Conservation (phyloP, 208 protist genomes). For the Crithidia acanthocephali region DNA sequence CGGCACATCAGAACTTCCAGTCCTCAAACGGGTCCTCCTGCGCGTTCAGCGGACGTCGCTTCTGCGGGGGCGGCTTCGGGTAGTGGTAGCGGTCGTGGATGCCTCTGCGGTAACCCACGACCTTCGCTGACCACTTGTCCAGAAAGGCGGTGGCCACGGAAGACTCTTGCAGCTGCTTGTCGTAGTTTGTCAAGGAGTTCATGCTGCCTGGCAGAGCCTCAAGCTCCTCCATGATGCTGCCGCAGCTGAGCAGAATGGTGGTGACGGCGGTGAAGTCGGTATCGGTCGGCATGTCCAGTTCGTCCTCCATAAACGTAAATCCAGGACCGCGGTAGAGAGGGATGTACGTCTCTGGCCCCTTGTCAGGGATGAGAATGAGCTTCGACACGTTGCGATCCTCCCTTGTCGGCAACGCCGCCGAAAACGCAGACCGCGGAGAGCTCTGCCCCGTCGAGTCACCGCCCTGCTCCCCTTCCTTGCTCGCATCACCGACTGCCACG, state of each 20-base stretch:
- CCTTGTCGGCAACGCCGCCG: neutral
- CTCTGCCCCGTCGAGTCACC: no score
- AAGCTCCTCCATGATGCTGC: conserved; percentile 34
- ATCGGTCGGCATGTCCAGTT: conserved; percentile 21
- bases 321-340: conserved; percentile 23
- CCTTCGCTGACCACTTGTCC: conserved; percentile 31
- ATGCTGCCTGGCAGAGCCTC: conserved; percentile 13
- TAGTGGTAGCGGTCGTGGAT: conserved; percentile 36
- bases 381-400: neutral
- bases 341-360: conserved; percentile 2
- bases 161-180: conserved; percentile 45
- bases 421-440: neutral
- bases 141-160: conserved; percentile 22
- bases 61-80: conserved; percentile 13
- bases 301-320: conserved; percentile 43
- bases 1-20: neutral
- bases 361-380: conserved; percentile 4
- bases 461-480: neutral
- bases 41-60: conserved; percentile 9
- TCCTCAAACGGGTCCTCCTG: conserved; percentile 24
- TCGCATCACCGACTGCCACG: neutral
- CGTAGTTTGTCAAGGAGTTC: conserved; percentile 28
- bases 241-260: conserved; percentile 29
- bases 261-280: conserved; percentile 39
- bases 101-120: conserved; percentile 10